A percentile compares a stretch with the other conserved stretches of the same genome.
phyloP scores from a whole-genome alignment of 1,284 basidiomycete species.

The Pyrrhoderma noxium region DNA sequence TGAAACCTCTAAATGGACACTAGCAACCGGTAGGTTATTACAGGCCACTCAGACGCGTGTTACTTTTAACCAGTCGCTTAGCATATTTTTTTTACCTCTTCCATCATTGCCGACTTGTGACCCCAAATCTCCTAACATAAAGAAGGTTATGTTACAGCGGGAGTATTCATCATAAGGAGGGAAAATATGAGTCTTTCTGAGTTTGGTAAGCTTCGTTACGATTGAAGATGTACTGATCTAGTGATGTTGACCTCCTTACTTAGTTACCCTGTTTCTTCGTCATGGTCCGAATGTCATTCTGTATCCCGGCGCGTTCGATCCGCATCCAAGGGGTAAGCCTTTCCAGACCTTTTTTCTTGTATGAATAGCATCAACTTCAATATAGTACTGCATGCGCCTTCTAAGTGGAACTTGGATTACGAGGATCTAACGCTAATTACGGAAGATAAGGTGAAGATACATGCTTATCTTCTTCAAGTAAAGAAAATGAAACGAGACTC shows the following conservation, averaged over 20 bases:
- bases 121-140: too few relatives aligned
- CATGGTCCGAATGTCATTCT: conserved; percentile 18
- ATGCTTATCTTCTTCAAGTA: conserved; percentile 37
- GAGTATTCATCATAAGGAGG: too few relatives aligned
- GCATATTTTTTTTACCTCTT: too few relatives aligned
- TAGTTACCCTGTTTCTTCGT: conserved; percentile 14
- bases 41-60: too few relatives aligned
- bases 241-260: not conserved
- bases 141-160: not conserved
- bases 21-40: too few relatives aligned
- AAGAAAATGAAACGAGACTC: not conserved
- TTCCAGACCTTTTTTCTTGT: not conserved
- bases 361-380: not conserved
- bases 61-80: too few relatives aligned
- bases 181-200: conserved; percentile 10
- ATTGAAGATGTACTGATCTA: too few relatives aligned
- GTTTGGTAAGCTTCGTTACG: conserved; percentile 5
- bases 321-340: conserved; percentile 12
- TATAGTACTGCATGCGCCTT: conserved; percentile 14
- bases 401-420: conserved; percentile 29
- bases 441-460: conserved; percentile 37
- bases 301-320: conserved; percentile 18
- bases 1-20: too few relatives aligned
- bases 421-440: conserved; percentile 39
- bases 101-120: too few relatives aligned